Evolutionary conservation across 2,329 filamentous ascomycete species (phyloP).

Genomic region (Fusarium sp.): DNA sequence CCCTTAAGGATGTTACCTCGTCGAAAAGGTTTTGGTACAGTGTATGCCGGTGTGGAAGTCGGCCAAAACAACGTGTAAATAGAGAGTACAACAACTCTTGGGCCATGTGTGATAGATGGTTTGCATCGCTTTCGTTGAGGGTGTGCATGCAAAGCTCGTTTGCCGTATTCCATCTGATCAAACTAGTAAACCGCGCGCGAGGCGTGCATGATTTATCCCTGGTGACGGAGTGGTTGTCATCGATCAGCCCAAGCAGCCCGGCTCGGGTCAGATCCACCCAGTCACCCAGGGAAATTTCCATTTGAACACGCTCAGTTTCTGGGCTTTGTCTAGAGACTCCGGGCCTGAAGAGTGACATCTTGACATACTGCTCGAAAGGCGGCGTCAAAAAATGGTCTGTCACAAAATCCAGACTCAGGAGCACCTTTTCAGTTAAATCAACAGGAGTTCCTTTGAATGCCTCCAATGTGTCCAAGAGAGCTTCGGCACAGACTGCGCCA

Average conservation of each 20-base stretch:
- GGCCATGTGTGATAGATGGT: not conserved
- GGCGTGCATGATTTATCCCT: not conserved
- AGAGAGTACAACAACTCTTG: not conserved
- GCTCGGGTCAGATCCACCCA: not conserved
- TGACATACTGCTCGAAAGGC: too few relatives aligned
- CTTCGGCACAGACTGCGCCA: not conserved
- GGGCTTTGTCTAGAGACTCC: not conserved
- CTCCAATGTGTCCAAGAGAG: not conserved
- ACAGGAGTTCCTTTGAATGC: not conserved
- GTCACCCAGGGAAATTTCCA: not conserved
- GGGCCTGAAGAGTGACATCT: not conserved
- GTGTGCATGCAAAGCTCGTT: not conserved
- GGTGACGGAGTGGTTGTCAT: not conserved
- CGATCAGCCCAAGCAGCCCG: not conserved
- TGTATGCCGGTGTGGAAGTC: too few relatives aligned
- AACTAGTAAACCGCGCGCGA: not conserved
- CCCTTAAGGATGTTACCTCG: not conserved
- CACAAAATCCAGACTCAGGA: not conserved
- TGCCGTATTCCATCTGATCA: not conserved
- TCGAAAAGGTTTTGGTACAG: not conserved
- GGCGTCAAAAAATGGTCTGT: too few relatives aligned
- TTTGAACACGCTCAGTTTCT: not conserved
- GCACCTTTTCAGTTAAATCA: not conserved
- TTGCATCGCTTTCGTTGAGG: not conserved
- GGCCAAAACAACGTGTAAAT: not conserved